Base-by-base conservation (phyloP, 2,329 filamentous ascomycete species). In the Ophiostoma novo-ulmi region DNA sequence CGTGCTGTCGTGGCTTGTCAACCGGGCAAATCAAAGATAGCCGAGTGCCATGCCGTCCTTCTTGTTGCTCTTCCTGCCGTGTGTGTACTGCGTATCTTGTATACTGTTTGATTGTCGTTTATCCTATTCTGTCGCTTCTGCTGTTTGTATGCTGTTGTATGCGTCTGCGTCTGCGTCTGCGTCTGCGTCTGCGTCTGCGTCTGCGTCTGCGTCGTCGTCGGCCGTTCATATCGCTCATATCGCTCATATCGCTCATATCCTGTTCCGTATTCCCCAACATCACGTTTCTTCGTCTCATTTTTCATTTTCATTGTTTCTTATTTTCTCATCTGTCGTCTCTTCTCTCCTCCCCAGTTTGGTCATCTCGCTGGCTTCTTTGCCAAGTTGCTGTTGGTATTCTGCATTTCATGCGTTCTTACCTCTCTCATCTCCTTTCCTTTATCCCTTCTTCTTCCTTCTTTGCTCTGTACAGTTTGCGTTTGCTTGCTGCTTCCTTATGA, bases 1-100 rank as follows among this genome's bases (percentile, higher is more conserved):
- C 7, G 95, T 99, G 69, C 85, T 99, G 76, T 92, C 97, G 79
- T 99, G 95, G 92, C 84, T 99, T 79, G 94, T 99, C 80, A 94
- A 93, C 75, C 91, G 92, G 79, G 90, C 93, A 74, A 71, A 75
- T 69, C 92, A 85, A 78, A 89, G 89, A 81, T 93, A 81, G 87
- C 67, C 17, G 7, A 20, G 6, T 26, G 20, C 58, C 31, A 8
- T 13, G 22, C 22, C 10, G 7, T 7, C 36, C 22, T 52, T 8
- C 39, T 67, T 41, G 5, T 13, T 26, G 55, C 13, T 10, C 13
- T 35, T 61, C 35, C 22, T 61, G 10, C n/a, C 14, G 0, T 39
- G n/a, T 17, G 66, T 67, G 20, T 67, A n/a, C n/a, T 44, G 22
- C 22, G 38, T 48, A 66, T 67, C 17, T n/a, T 39, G 39, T 8